phyloP scores from a whole-genome alignment of 176 grass and related monocot species.

The Zoysia japonica region DNA sequence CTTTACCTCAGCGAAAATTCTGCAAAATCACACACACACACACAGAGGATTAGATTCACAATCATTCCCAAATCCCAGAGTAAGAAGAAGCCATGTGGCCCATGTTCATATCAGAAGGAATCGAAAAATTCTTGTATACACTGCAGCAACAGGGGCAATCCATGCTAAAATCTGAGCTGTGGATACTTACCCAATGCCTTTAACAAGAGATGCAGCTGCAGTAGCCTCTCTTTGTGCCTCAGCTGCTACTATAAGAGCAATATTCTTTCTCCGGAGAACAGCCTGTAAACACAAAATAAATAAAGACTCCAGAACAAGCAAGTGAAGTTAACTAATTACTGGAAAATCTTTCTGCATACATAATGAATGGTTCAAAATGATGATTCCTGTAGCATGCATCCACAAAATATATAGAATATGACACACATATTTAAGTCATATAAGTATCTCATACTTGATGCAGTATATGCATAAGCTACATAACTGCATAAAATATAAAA shows the following conservation, averaged over 20 bases:
- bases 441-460: background rate
- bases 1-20: constrained; percentile 78
- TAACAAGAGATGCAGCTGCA: constrained; percentile 82
- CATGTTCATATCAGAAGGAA: constrained; percentile 5
- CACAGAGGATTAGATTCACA: background rate
- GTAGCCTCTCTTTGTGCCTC: constrained; percentile 94
- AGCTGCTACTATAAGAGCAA: constrained; percentile 84
- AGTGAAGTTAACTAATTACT: constrained; percentile 7
- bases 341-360: background rate
- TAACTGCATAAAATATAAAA: background rate
- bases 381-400: background rate
- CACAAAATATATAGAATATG: background rate
- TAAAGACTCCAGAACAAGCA: constrained; percentile 13
- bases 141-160: background rate
- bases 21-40: constrained; percentile 34
- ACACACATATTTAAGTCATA: background rate
- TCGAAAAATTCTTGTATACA: background rate
- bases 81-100: background rate
- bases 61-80: background rate
- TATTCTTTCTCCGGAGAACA: constrained; percentile 79
- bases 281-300: constrained; percentile 65
- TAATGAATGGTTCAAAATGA: background rate
- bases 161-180: constrained; percentile 26
- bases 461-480: background rate
- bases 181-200: constrained; percentile 73